Evolutionary conservation across 768 basidiomycete genomes (phyloP).

Genomic region (Lyophyllum atratum): DNA sequence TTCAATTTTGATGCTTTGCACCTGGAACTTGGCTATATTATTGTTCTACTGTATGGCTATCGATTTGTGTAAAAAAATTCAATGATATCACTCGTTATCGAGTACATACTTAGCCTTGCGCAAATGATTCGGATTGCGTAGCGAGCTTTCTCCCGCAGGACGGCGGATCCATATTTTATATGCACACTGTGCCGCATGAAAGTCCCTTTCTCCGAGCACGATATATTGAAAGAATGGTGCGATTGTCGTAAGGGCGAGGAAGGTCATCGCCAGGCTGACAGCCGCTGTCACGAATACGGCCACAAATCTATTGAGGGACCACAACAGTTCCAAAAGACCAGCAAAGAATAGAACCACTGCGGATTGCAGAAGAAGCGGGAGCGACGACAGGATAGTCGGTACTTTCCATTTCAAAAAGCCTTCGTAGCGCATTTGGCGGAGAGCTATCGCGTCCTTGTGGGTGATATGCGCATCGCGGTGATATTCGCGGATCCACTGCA

Average conservation of each 20-base stretch:
- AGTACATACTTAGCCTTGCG: too few relatives aligned
- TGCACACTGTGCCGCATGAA: conserved; percentile 29
- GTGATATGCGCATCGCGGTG: conserved; percentile 9
- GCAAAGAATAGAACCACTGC: conserved; percentile 24
- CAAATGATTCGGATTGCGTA: too few relatives aligned
- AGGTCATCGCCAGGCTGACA: conserved; percentile 23
- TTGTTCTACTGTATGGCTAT: too few relatives aligned
- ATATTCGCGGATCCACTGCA: conserved; percentile 22
- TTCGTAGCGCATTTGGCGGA: conserved; percentile 18
- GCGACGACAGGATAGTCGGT: conserved; percentile 15
- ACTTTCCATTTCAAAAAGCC: conserved; percentile 21
- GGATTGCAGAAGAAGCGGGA: conserved; percentile 22
- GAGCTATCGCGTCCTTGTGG: conserved; percentile 10
- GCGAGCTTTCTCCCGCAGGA: too few relatives aligned
- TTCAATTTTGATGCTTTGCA: too few relatives aligned
- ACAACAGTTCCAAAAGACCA: conserved; percentile 21
- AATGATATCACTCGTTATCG: too few relatives aligned
- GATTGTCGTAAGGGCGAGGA: conserved; percentile 25
- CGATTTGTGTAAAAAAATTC: too few relatives aligned
- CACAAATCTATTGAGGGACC: conserved; percentile 16
- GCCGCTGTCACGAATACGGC: conserved; percentile 19
- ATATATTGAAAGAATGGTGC: conserved; percentile 29
- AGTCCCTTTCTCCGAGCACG: conserved; percentile 22
- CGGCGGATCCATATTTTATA: too few relatives aligned
- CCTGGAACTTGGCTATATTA: too few relatives aligned